Conservation (phyloP, 2,329 filamentous ascomycete genomes). For the Periconia macrospinosa region DNA sequence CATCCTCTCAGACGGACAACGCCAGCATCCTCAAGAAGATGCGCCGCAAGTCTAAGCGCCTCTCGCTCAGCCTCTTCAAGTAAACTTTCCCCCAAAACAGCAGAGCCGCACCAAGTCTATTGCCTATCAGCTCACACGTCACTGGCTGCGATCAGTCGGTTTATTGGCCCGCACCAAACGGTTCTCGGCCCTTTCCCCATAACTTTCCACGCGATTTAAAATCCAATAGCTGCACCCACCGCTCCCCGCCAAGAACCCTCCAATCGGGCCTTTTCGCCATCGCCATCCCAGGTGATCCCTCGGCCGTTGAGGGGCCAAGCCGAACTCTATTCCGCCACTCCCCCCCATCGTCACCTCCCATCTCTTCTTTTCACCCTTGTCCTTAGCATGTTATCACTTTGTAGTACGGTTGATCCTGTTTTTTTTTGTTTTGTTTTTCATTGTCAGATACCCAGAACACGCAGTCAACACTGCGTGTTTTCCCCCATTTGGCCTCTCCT, state of each 20-base stretch:
- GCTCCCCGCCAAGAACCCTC: neutral
- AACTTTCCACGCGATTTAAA: neutral
- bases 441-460: conserved; percentile 3
- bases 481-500: neutral
- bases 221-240: neutral
- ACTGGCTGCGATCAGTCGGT: conserved; percentile 7
- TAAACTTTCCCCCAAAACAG: conserved; percentile 16
- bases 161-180: conserved; percentile 20
- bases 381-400: conserved; percentile 11
- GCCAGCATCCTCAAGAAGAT: conserved; percentile 38
- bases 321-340: conserved; percentile 1
- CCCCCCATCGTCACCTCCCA: conserved; percentile 6
- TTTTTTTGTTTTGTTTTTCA: neutral
- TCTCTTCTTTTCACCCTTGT: conserved; percentile 25
- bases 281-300: conserved; percentile 1
- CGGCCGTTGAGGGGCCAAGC: conserved; percentile 4
- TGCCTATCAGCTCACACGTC: neutral
- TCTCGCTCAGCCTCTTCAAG: conserved; percentile 41
- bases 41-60: conserved; percentile 38
- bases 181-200: conserved; percentile 1
- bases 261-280: neutral
- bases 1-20: conserved; percentile 30
- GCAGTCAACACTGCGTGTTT: neutral
- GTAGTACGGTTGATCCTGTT: neutral
- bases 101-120: conserved; percentile 1